Percentiles rank a stretch among this genome's conserved stretches.
These are phyloP conservation scores for Nemania serpens DNA, from an alignment of 2,329 filamentous ascomycete genomes.

Conservation along the genomic window DNA sequence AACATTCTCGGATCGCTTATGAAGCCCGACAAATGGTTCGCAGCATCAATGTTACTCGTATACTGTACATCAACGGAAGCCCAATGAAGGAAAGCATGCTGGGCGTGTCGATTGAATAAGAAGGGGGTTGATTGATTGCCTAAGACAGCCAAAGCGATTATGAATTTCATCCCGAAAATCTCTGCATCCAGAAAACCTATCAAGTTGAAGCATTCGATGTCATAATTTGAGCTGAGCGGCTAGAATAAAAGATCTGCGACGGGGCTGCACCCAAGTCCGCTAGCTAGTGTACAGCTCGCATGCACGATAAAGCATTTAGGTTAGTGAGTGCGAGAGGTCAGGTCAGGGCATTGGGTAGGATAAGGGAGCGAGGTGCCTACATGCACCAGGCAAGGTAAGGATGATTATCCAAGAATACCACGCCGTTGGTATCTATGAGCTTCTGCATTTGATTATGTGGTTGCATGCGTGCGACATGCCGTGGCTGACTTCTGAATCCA, in stretches of 20 bases:
- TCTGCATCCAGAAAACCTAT: not conserved
- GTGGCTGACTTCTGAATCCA: not conserved
- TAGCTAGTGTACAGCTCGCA: not conserved
- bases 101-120: constrained; percentile 7
- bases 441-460: not conserved
- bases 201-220: constrained; percentile 5
- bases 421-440: constrained; percentile 13
- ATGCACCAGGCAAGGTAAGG: not conserved
- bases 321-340: no score
- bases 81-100: constrained; percentile 3
- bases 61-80: constrained; percentile 4
- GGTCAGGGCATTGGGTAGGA: constrained; percentile 5
- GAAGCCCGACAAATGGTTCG: constrained; percentile 3
- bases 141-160: constrained; percentile 1
- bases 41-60: not conserved
- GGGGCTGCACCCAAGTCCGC: constrained; percentile 11
- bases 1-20: constrained; percentile 33
- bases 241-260: constrained; percentile 10
- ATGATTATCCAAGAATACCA: constrained; percentile 9
- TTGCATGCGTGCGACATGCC: constrained; percentile 10
- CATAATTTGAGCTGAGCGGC: constrained; percentile 13
- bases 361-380: not conserved
- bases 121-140: not conserved
- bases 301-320: not conserved
- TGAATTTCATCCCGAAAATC: not conserved